Evolutionary conservation across 768 basidiomycete genomes (phyloP), one percentile per base, ranked within the genome.

Genomic region (Boletus pseudopeckii): DNA sequence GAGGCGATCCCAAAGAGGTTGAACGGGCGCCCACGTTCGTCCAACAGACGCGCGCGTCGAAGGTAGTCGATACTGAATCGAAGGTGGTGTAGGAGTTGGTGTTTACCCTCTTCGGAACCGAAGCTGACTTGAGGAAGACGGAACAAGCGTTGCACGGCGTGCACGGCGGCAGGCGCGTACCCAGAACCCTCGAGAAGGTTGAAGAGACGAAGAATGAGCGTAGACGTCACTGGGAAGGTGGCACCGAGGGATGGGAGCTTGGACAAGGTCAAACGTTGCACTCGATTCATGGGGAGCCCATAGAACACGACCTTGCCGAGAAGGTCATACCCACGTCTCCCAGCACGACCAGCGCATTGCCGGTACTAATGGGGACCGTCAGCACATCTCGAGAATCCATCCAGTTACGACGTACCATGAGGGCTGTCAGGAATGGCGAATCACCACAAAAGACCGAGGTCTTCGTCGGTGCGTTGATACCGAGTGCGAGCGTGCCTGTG

Each of bases 221-320:
- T 89, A 3, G 83, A 79, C 0, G 84, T 84, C 26, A 88, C 60
- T 0, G 86, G 87, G 69, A 86, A 88, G 52, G 76, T 80, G 17
- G 83, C 84, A 33, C 78, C 76, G 5, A 88, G 75, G 13, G 79
- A 75, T 5, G 84, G 88, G 22, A 85, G 73, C 59, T 74, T 80
- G 15, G 88, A 89, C 1, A 87, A 67, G 7, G 84, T 72, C 24
- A 90, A 70, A 26, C 85, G 79, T 56, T 85, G 80, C 4, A 86
- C 80, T 38, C 84, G 76, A 53, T 84, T 80, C 63, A 84, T 75
- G 4, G 84, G 69, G 7, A 89, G 64, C 22, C 85, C 86, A 60
- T 85, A 87, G 71, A 90, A 89, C 2, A 89, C 74, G 37, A 88
- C 86, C 48, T 84, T 85, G 7, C 87, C 86, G 0, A 84, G 72